phyloP scores from a whole-genome alignment of 2,329 filamentous ascomycete genomes.

The Exserohilum rostratum region DNA sequence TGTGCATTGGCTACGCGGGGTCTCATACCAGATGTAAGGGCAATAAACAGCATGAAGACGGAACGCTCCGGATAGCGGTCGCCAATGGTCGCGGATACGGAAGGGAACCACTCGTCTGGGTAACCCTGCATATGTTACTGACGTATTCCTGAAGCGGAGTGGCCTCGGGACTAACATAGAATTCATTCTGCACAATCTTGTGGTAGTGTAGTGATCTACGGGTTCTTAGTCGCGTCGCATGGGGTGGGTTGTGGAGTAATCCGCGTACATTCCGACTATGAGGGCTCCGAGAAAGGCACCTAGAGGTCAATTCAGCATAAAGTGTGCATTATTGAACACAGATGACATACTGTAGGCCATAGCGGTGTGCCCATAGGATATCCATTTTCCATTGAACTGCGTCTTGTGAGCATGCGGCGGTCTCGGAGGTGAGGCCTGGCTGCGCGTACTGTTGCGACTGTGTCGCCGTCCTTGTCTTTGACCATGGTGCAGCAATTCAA shows the following conservation, averaged over 20 bases:
- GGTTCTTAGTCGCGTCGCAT: slow-evolving; percentile 28
- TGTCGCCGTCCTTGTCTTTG: slow-evolving; percentile 67
- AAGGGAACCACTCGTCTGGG: slow-evolving; percentile 94
- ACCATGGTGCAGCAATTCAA: slow-evolving; percentile 54
- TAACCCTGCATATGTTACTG: slow-evolving; percentile 44
- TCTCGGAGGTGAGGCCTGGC: slow-evolving; percentile 31
- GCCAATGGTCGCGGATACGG: slow-evolving; percentile 94
- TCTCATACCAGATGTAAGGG: slow-evolving; percentile 79
- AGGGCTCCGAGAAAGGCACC: slow-evolving; percentile 87
- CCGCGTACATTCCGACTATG: slow-evolving; percentile 67
- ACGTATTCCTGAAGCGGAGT: not conserved
- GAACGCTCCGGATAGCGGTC: slow-evolving; percentile 96
- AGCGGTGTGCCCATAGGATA: slow-evolving; percentile 85
- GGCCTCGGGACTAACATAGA: slow-evolving; percentile 62
- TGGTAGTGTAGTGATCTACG: slow-evolving; percentile 80
- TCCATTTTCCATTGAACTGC: slow-evolving; percentile 83
- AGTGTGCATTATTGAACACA: not conserved
- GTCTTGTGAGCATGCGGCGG: slow-evolving; percentile 38
- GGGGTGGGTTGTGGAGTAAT: slow-evolving; percentile 6
- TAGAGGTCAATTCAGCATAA: slow-evolving; percentile 44
- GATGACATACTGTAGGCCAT: slow-evolving; percentile 73
- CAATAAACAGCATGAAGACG: slow-evolving; percentile 97
- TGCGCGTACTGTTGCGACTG: slow-evolving; percentile 61
- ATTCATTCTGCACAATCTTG: slow-evolving; percentile 98
- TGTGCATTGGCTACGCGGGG: not conserved